These are phyloP conservation scores for Monosporascus sp. DNA, from an alignment of 2,329 filamentous ascomycete genomes.

Conservation along the genomic window DNA sequence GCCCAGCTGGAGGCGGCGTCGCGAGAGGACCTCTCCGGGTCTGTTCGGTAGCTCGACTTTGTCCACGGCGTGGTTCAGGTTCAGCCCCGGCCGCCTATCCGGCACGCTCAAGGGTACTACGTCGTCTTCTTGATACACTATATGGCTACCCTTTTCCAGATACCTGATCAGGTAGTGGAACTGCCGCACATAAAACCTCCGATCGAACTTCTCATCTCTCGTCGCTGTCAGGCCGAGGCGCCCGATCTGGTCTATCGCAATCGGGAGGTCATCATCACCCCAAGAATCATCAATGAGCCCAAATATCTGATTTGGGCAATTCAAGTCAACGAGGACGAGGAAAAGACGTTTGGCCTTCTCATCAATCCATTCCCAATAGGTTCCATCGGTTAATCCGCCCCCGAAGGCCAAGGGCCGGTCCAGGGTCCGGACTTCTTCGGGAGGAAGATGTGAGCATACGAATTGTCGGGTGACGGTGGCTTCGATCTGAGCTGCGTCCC, in stretches of 20 bases:
- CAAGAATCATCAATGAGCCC: constrained; percentile 69
- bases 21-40: constrained; percentile 50
- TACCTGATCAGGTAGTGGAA: constrained; percentile 65
- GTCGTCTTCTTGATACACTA: constrained; percentile 61
- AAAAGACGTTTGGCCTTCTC: constrained; percentile 65
- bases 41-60: constrained; percentile 58
- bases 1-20: constrained; percentile 52
- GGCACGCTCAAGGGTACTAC: constrained; percentile 63
- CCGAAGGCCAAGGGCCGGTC: constrained; percentile 61
- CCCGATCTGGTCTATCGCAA: constrained; percentile 59
- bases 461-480: constrained; percentile 63
- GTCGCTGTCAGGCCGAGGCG: constrained; percentile 54
- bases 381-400: constrained; percentile 63
- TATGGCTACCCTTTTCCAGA: constrained; percentile 54
- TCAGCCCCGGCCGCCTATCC: constrained; percentile 47
- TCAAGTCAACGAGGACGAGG: constrained; percentile 64
- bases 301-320: constrained; percentile 69
- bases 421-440: constrained; percentile 57
- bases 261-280: constrained; percentile 70
- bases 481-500: constrained; percentile 65
- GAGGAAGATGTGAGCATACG: constrained; percentile 58
- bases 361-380: constrained; percentile 74
- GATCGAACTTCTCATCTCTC: constrained; percentile 58
- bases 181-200: constrained; percentile 64
- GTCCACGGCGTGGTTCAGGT: constrained; percentile 39